Conservation (phyloP, 495 filamentous ascomycete genomes). For the Talaromyces stipitatus region DNA sequence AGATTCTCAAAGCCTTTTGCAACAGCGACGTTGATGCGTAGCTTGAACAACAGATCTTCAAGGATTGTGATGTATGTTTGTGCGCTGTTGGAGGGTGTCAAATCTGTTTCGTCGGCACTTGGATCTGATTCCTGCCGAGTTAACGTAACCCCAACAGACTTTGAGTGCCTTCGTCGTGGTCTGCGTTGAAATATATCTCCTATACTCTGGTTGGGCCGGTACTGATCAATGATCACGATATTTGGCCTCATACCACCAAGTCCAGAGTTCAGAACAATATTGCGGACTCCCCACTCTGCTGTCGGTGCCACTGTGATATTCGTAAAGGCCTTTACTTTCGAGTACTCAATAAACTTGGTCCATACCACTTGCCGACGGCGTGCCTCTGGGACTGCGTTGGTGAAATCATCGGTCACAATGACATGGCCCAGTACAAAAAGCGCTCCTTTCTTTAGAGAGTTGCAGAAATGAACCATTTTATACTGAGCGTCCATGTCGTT, state of each 20-base stretch:
- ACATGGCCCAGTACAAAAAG: conserved; percentile 84
- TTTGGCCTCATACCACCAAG: conserved; percentile 89
- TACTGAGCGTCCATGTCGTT: conserved; percentile 73
- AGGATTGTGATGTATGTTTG: conserved; percentile 74
- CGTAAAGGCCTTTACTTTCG: conserved; percentile 84
- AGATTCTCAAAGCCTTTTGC: conserved; percentile 75
- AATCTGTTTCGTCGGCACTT: conserved; percentile 36
- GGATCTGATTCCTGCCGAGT: conserved; percentile 18
- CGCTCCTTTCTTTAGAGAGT: conserved; percentile 81
- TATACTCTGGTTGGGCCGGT: conserved; percentile 47
- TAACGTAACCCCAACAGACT: neutral
- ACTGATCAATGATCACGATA: conserved; percentile 73
- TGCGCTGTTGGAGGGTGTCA: conserved; percentile 54
- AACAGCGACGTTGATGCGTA: conserved; percentile 80
- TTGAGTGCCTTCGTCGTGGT: conserved; percentile 18
- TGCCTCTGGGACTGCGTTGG: conserved; percentile 68
- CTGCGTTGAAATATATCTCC: conserved; percentile 33
- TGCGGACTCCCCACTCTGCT: conserved; percentile 79
- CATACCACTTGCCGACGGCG: conserved; percentile 72
- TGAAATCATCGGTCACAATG: conserved; percentile 78
- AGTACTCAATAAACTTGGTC: conserved; percentile 80
- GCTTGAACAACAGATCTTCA: conserved; percentile 69
- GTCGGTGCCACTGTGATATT: conserved; percentile 75
- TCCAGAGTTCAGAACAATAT: conserved; percentile 72
- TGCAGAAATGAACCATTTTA: conserved; percentile 83